Evolutionary conservation across 495 filamentous ascomycete genomes (phyloP).

Genomic region (Trichoderma parareesei): DNA sequence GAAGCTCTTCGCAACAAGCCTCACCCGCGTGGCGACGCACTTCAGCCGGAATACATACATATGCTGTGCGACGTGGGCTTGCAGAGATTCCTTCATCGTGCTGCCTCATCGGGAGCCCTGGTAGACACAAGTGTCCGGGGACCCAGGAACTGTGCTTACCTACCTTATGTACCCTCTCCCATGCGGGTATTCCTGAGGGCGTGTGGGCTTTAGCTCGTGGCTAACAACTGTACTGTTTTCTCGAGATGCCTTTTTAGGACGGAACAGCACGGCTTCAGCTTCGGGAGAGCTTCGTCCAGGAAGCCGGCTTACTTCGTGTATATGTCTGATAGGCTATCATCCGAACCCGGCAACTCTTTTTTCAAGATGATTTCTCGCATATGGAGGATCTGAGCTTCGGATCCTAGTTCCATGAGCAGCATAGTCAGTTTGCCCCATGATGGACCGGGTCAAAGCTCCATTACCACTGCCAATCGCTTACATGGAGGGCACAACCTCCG

Average conservation of each 20-base stretch:
- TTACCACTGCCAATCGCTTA: background rate
- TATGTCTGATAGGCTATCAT: background rate
- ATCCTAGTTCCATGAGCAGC: background rate
- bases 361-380: background rate
- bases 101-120: background rate
- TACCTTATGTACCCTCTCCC: background rate
- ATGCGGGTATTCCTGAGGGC: background rate
- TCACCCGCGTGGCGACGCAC: background rate
- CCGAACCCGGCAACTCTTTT: background rate
- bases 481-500: background rate
- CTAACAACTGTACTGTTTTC: background rate
- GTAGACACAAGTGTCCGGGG: background rate
- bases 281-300: background rate
- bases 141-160: background rate
- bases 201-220: background rate
- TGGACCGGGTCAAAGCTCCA: background rate
- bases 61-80: background rate
- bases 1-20: slow-evolving; percentile 2
- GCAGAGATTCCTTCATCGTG: background rate
- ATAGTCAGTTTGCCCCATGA: background rate
- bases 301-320: background rate
- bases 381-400: background rate
- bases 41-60: background rate
- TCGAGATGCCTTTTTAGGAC: background rate
- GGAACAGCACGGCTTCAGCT: background rate